Conservation (phyloP, 352 stramenopile genomes). For the Phytophthora syringae region DNA sequence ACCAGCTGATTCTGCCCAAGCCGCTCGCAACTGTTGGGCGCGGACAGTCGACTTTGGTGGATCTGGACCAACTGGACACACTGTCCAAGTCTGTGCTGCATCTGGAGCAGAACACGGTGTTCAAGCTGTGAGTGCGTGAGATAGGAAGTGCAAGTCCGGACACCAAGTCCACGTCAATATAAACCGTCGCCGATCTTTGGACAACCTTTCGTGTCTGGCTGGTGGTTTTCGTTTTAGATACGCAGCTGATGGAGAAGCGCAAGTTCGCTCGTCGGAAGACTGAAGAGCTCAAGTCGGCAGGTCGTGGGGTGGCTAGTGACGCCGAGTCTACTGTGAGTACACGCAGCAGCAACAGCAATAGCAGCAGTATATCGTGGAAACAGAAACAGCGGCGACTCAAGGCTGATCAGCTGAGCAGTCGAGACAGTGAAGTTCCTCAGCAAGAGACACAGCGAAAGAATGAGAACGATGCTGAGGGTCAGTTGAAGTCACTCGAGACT, state of each 20-base stretch:
- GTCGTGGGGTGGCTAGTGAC: conserved; percentile 15
- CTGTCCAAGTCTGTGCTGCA: conserved; percentile 74
- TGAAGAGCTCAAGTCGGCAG: conserved; percentile 14
- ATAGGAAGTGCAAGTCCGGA: background rate
- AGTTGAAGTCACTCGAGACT: conserved; percentile 13
- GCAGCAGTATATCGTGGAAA: conserved; percentile 25
- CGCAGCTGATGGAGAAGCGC: conserved; percentile 31
- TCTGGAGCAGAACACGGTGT: conserved; percentile 73
- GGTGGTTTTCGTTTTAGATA: conserved; percentile 21
- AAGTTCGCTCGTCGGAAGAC: conserved; percentile 21
- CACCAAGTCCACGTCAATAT: conserved; percentile 17
- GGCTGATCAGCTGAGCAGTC: conserved; percentile 1
- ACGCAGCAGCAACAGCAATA: conserved; percentile 25
- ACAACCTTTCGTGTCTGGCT: conserved; percentile 25
- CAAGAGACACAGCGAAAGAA: background rate
- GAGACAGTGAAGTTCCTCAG: background rate
- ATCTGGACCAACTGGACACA: conserved; percentile 69
- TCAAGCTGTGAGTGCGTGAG: conserved; percentile 64
- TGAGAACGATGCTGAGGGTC: background rate
- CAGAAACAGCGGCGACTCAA: conserved; percentile 25
- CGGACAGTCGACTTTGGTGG: conserved; percentile 23
- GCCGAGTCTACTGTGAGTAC: conserved; percentile 38
- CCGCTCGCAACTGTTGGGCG: conserved; percentile 31
- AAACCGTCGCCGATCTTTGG: conserved; percentile 34
- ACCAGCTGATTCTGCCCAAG: conserved; percentile 60